Evolutionary conservation across 1,284 basidiomycete species (phyloP).

Genomic region (Lentinus polychrous): DNA sequence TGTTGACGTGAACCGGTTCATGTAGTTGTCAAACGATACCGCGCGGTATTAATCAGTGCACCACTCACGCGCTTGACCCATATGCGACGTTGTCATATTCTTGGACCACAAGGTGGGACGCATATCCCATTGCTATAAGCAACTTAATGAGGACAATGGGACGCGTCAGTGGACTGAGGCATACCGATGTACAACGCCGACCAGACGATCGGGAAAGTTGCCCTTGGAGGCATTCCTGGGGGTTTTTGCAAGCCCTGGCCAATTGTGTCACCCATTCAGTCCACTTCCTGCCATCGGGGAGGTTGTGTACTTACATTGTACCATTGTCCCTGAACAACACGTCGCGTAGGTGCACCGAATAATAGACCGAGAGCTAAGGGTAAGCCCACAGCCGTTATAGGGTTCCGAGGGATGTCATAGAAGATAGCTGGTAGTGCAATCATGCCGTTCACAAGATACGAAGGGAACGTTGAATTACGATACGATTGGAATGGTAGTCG

Average conservation of each 20-base stretch:
- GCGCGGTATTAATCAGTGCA: background rate
- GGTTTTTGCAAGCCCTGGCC: conserved; percentile 36
- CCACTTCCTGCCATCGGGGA: background rate
- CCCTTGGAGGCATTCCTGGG: conserved; percentile 40
- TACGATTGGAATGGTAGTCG: no score
- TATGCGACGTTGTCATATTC: conserved; percentile 43
- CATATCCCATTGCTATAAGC: conserved; percentile 61
- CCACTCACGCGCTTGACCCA: conserved; percentile 31
- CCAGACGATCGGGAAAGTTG: conserved; percentile 59
- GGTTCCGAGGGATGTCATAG: conserved; percentile 52
- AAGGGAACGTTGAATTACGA: background rate
- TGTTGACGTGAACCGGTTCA: no score
- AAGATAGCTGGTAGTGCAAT: conserved; percentile 36
- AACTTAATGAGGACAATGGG: no score
- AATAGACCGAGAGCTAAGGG: conserved; percentile 52
- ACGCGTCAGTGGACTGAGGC: conserved; percentile 6
- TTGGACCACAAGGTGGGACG: conserved; percentile 59
- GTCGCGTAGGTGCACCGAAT: conserved; percentile 42
- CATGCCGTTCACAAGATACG: background rate
- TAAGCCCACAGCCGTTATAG: conserved; percentile 53
- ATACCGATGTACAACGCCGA: conserved; percentile 40
- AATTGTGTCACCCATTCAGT: background rate
- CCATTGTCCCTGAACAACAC: conserved; percentile 46
- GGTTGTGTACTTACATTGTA: conserved; percentile 39
- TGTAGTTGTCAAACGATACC: conserved; percentile 6